Base-by-base conservation (phyloP, 148 eudicot genomes). In the Heliosperma pusillum region DNA sequence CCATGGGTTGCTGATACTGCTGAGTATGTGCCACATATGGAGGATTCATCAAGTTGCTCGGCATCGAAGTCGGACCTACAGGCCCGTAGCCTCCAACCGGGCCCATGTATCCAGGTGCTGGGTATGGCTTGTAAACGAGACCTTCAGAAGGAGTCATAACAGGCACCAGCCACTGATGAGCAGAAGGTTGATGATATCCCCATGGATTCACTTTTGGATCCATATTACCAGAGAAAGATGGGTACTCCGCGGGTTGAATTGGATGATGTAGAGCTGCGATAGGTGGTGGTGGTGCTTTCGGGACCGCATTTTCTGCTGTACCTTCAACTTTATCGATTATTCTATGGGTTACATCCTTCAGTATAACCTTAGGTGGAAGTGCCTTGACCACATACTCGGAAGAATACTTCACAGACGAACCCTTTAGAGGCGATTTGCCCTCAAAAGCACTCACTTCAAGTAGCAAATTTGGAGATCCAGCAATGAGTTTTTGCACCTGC, bases 91-190 rank as follows among this genome's bases (percentile, higher is more conserved):
- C 84, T 19, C 83, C 85, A 36, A 60, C 75, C 0, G 86, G 88
- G 67, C 82, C 82, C 77, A 76, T 58, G 61, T 76, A 83, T 12
- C 85, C 96, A 3, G 87, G 90, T 30, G 85, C 91, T 50, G 93
- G 87, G 59, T 86, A 92, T 29, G 97, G 99, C 86, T 90, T 95
- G 91, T 92, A 95, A 27, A 95, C 85, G 13, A 95, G 91, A 70
- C 99, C 96, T 80, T 95, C 96, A 25, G 97, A 85, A 58, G 98
- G 97, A 22, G 97, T 84, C 99, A 92, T 88, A 22, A 95, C 89
- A 0, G 96, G 97, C 45, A 95, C 81, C 69, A 95, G 75, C 99
- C 97, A 95, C 56, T 95, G 99, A 63, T 90, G 96, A n/a, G 87
- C 84, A 20, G 82, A 74, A 7, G 89, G 81, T 69, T 82, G 93